Conservation (phyloP, 2,329 filamentous ascomycete species). For the Trichophyton mentagrophytes region DNA sequence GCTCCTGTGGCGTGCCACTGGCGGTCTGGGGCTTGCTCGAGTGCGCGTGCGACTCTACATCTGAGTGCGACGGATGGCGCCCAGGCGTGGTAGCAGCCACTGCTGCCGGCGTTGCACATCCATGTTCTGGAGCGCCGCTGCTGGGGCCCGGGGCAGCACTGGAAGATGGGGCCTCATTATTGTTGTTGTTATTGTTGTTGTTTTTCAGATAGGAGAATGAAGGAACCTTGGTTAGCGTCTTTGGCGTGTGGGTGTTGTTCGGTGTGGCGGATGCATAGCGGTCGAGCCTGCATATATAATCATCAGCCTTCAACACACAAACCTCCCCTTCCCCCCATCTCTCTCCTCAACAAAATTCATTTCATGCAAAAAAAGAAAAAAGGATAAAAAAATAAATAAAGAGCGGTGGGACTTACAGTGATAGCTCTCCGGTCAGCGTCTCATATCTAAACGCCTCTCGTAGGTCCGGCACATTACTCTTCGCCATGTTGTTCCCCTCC, state of each 20-base stretch:
- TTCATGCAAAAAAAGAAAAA: neutral
- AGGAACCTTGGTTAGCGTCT: slow-evolving; percentile 3
- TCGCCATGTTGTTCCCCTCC: slow-evolving; percentile 79
- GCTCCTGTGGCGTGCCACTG: slow-evolving; percentile 6
- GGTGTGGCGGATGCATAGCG: slow-evolving; percentile 15
- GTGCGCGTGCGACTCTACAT: slow-evolving; percentile 8
- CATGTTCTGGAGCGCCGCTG: neutral
- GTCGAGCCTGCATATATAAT: slow-evolving; percentile 17
- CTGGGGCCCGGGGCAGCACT: neutral
- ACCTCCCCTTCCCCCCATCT: neutral
- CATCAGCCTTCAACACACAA: neutral
- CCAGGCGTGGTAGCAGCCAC: neutral
- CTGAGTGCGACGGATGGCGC: slow-evolving; percentile 5
- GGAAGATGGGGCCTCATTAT: neutral
- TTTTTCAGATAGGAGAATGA: slow-evolving; percentile 1
- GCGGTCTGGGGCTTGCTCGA: slow-evolving; percentile 1
- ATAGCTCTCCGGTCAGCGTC: slow-evolving; percentile 69
- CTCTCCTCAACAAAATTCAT: neutral
- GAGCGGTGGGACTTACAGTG: slow-evolving; percentile 48
- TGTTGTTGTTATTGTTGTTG: neutral
- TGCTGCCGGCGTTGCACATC: neutral
- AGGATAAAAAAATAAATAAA: neutral
- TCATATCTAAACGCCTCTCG: slow-evolving; percentile 81
- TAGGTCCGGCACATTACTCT: slow-evolving; percentile 92
- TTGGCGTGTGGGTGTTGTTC: slow-evolving; percentile 9